phyloP scores from a whole-genome alignment of 805 yeast genomes.

The Metschnikowia proteae region DNA sequence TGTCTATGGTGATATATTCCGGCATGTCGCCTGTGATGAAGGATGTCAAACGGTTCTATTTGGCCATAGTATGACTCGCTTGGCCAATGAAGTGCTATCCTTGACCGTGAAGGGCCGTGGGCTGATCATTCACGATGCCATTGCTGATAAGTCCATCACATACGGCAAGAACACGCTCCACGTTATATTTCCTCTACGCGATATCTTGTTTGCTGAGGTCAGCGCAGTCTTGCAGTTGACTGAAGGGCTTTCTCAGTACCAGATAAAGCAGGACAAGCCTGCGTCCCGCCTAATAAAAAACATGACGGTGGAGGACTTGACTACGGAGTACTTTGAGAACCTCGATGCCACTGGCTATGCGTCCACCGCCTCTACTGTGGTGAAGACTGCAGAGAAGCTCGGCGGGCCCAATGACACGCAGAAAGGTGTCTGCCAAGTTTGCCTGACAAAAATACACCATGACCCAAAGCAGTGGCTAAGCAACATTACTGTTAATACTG shows the following conservation, averaged over 20 bases:
- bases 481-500: slow-evolving; percentile 59
- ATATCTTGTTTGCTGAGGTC: slow-evolving; percentile 67
- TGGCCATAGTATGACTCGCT: slow-evolving; percentile 77
- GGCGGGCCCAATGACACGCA: slow-evolving; percentile 40
- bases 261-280: slow-evolving; percentile 13
- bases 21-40: slow-evolving; percentile 42
- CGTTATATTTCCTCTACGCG: slow-evolving; percentile 69
- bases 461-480: slow-evolving; percentile 65
- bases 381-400: slow-evolving; percentile 80
- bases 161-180: slow-evolving; percentile 33
- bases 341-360: slow-evolving; percentile 75
- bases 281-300: slow-evolving; percentile 52
- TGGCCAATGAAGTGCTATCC: slow-evolving; percentile 78
- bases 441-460: slow-evolving; percentile 50
- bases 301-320: slow-evolving; percentile 78
- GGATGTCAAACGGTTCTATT: slow-evolving; percentile 56
- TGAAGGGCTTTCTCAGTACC: slow-evolving; percentile 32
- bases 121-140: slow-evolving; percentile 49
- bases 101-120: slow-evolving; percentile 88
- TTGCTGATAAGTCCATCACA: slow-evolving; percentile 42
- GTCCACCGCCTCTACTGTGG: slow-evolving; percentile 87
- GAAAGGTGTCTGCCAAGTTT: slow-evolving; percentile 47
- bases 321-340: slow-evolving; percentile 63
- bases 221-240: slow-evolving; percentile 48
- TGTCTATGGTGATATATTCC: slow-evolving; percentile 45